A percentile compares a stretch with the other conserved stretches of the same genome.
phyloP scores from a whole-genome alignment of 2,329 filamentous ascomycete species.

The Neonectria punicea region DNA sequence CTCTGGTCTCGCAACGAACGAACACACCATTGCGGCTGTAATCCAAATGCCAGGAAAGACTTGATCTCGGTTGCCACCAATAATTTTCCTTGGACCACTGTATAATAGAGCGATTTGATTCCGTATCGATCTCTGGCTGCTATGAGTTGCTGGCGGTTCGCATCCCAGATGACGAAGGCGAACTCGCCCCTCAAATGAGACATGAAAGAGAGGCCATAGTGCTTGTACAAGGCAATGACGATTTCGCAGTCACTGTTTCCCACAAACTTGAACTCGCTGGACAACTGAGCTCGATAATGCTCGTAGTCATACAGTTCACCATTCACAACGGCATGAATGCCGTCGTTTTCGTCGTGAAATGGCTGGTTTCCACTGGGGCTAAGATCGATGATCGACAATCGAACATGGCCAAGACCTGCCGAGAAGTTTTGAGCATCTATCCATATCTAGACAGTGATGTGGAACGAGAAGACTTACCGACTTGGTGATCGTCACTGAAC shows the following conservation, averaged over 20 bases:
- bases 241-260: conserved; percentile 25
- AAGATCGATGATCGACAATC: conserved; percentile 65
- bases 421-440: not conserved
- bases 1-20: conserved; percentile 54
- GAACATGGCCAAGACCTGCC: conserved; percentile 56
- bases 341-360: conserved; percentile 49
- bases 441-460: not conserved
- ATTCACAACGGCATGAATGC: conserved; percentile 67
- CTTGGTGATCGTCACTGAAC: conserved; percentile 4
- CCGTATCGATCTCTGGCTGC: conserved; percentile 15
- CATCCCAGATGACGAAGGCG: conserved; percentile 1
- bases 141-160: not conserved
- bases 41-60: conserved; percentile 59
- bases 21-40: conserved; percentile 65
- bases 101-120: conserved; percentile 17
- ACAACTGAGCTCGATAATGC: not conserved
- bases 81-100: not conserved
- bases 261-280: conserved; percentile 17
- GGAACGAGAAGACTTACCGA: not conserved
- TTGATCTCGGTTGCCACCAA: conserved; percentile 65
- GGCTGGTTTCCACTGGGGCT: conserved; percentile 59
- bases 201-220: conserved; percentile 16
- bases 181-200: conserved; percentile 20
- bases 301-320: conserved; percentile 69
- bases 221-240: conserved; percentile 24